Conservation (phyloP, 176 grass and related monocot genomes). For the Oryza longistaminata region DNA sequence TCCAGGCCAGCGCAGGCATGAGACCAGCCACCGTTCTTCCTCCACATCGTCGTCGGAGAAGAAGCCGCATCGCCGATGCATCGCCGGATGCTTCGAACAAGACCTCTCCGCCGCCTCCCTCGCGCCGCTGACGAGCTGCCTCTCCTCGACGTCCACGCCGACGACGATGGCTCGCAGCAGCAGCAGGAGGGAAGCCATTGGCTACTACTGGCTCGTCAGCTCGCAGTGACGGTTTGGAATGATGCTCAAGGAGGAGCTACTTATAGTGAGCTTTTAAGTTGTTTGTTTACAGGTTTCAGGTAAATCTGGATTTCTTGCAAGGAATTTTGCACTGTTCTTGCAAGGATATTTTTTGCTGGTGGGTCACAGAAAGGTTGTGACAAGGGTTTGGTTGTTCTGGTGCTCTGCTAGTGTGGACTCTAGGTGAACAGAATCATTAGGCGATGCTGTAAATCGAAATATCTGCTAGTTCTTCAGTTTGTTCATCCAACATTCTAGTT, state of each 20-base stretch:
- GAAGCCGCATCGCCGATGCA: background rate
- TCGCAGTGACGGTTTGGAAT: background rate
- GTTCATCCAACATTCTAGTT: slow-evolving; percentile 43
- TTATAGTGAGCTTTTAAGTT: slow-evolving; percentile 29
- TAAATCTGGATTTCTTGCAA: slow-evolving; percentile 49
- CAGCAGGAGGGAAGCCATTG: slow-evolving; percentile 74
- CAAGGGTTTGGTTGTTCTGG: slow-evolving; percentile 3
- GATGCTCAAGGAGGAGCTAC: slow-evolving; percentile 20
- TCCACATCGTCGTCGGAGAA: slow-evolving; percentile 5
- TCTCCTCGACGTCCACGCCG: background rate
- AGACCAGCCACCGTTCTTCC: slow-evolving; percentile 49
- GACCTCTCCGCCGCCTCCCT: background rate
- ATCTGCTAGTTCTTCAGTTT: slow-evolving; percentile 29
- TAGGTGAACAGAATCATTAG: slow-evolving; percentile 31
- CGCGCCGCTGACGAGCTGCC: background rate
- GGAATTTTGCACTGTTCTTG: slow-evolving; percentile 28
- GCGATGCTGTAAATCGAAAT: background rate
- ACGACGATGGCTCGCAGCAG: slow-evolving; percentile 52
- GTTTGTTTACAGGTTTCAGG: slow-evolving; percentile 39
- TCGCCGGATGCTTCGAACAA: background rate
- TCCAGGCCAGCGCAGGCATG: slow-evolving; percentile 48
- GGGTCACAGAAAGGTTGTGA: slow-evolving; percentile 42
- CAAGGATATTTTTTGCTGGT: slow-evolving; percentile 13
- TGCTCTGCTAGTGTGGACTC: background rate
- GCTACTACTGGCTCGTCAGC: background rate